Base-by-base conservation (phyloP, 352 stramenopile genomes). In the Pythium sukuiense region DNA sequence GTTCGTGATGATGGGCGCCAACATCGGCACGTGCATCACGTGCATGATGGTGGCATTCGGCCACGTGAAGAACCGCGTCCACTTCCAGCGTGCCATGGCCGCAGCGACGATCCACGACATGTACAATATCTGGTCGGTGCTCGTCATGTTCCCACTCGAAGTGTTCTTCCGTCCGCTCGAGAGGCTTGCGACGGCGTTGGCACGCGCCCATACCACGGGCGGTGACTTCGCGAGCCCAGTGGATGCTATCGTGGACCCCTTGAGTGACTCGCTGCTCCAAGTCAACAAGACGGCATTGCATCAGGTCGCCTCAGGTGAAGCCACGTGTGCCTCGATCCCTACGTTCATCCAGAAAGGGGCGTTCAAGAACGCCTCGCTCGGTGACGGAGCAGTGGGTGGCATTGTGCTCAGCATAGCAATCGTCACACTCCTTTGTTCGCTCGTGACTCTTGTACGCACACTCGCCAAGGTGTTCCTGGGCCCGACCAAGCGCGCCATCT, bases 1-100 rank as follows among this genome's bases (percentile, higher is more conserved):
- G 53, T 88, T 79, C 63, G 88, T 95, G 72, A 75, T 95, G 43
- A 92, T 95, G 79, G 87, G 87, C 39, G 84, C 87, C 46, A 95
- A 95, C 71, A 88, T 87, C 55, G 88, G 86, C 32, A 87, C 79
- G 33, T 79, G 77, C 30, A 78, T 93, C 14, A 92, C 81, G 37
- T 89, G 82, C 53, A 91, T 79, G 18, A 90, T 95, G 63, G 83
- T 95, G 27, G 76, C 84, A 37, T 83, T 93, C 61, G 84, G 74
- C 49, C 83, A 92, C 37, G 80, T 92, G 70, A 76, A 71, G 53
- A 70, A 92, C 67, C 65, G 60, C 14, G 75, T 71, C 27, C 55
- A 78, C 49, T 71, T 85, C 50, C 63, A 83, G 39, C 70, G 70
- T 12, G 75, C 66, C 16, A 67, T 77, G 66, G 66, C 61, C 5